These are phyloP conservation scores for Trichoderma cornu-damae DNA, from an alignment of 2,329 filamentous ascomycete genomes.

Conservation along the genomic window DNA sequence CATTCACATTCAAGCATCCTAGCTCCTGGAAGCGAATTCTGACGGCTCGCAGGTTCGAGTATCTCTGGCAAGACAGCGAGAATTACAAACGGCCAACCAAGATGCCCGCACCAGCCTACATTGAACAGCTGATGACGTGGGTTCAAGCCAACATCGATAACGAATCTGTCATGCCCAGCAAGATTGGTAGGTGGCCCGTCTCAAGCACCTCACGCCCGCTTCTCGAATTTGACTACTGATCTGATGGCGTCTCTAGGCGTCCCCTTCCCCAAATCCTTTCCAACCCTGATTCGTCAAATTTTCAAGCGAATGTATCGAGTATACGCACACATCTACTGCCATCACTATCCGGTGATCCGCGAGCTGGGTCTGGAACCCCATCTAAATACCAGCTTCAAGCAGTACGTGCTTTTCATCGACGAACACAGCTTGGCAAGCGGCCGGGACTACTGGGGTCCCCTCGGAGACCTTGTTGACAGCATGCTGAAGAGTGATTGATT, in stretches of 20 bases:
- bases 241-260: constrained; percentile 54
- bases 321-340: constrained; percentile 99
- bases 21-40: neutral
- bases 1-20: neutral
- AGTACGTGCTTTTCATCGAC: constrained; percentile 97
- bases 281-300: constrained; percentile 82
- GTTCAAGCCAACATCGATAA: constrained; percentile 95
- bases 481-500: constrained; percentile 87
- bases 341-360: constrained; percentile 95
- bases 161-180: constrained; percentile 88
- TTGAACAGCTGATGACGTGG: constrained; percentile 97
- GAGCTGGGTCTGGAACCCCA: constrained; percentile 94
- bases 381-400: constrained; percentile 98
- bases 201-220: neutral
- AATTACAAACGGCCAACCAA: constrained; percentile 95
- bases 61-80: constrained; percentile 96
- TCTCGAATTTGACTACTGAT: constrained; percentile 18
- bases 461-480: constrained; percentile 93
- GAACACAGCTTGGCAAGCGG: constrained; percentile 89
- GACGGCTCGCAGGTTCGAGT: constrained; percentile 68
- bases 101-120: constrained; percentile 95
- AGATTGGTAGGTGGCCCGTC: constrained; percentile 58
- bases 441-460: constrained; percentile 94
- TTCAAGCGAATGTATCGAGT: constrained; percentile 99
- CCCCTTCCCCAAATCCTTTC: constrained; percentile 90